Evolutionary conservation across 2,329 filamentous ascomycete genomes (phyloP).

Genomic region (Claviceps pazoutovae): DNA sequence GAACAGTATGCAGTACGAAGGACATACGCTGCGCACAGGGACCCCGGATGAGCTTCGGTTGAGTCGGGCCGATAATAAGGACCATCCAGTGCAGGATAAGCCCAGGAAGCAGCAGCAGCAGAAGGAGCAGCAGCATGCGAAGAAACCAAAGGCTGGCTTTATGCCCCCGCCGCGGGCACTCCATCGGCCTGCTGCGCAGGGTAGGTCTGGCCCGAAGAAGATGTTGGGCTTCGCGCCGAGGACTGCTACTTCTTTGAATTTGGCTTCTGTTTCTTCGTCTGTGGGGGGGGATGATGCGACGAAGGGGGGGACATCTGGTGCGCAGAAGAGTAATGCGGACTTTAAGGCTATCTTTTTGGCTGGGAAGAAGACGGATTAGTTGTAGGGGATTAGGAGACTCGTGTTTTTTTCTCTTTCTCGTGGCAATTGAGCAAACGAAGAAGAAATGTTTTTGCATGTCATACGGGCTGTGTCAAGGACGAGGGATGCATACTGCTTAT

Average conservation of each 20-base stretch:
- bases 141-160: conserved; percentile 13
- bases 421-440: too few relatives aligned
- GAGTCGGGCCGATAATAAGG: conserved; percentile 28
- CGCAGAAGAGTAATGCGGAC: conserved; percentile 40
- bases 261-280: conserved; percentile 1
- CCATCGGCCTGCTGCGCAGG: conserved; percentile 28
- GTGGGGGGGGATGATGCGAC: conserved; percentile 9
- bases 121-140: conserved; percentile 3
- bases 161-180: conserved; percentile 31
- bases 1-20: conserved; percentile 40
- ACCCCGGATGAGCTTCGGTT: conserved; percentile 39
- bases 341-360: conserved; percentile 40
- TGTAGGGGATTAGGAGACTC: background rate
- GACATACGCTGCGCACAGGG: conserved; percentile 39
- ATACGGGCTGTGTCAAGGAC: too few relatives aligned
- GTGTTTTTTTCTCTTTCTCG: background rate
- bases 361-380: conserved; percentile 8
- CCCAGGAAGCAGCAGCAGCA: background rate
- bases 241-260: conserved; percentile 3
- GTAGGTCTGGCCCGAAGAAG: conserved; percentile 25
- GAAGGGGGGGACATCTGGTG: conserved; percentile 6
- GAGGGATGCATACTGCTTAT: too few relatives aligned
- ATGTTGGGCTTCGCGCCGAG: conserved; percentile 29
- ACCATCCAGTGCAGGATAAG: conserved; percentile 9
- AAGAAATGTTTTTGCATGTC: too few relatives aligned